Percentiles rank a stretch among this genome's conserved stretches.
Evolutionary conservation across 441 rosid genomes (phyloP).

Genomic region (Mallotus japonicus): DNA sequence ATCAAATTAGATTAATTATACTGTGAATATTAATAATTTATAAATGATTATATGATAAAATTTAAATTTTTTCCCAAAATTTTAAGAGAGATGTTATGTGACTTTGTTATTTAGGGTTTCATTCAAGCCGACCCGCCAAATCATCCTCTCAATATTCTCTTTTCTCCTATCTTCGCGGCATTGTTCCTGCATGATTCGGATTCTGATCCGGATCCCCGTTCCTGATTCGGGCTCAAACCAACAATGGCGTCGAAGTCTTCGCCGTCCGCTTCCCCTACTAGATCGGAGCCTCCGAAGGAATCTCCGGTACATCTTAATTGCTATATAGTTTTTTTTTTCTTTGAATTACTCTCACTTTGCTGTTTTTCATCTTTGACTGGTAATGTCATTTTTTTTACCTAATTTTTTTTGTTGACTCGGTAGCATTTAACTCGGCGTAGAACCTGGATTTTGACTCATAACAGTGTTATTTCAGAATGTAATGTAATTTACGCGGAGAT

Average conservation of each 20-base stretch:
- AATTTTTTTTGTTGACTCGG: neutral
- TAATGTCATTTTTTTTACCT: neutral
- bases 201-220: conserved; percentile 38
- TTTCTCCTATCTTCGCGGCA: conserved; percentile 26
- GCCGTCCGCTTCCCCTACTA: conserved; percentile 52
- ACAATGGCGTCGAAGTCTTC: conserved; percentile 68
- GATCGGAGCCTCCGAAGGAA: conserved; percentile 67
- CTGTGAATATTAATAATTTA: no score
- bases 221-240: conserved; percentile 30
- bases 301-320: conserved; percentile 44
- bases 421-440: neutral
- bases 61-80: neutral
- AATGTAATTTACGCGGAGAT: neutral
- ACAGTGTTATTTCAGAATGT: neutral
- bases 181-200: conserved; percentile 42
- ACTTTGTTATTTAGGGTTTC: conserved; percentile 54
- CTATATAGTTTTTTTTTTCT: no score
- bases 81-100: conserved; percentile 3
- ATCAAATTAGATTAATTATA: no score
- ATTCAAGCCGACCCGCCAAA: conserved; percentile 69
- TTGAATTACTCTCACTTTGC: neutral
- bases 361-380: neutral
- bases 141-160: neutral
- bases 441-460: neutral
- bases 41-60: no score